Conservation (phyloP, 2,329 filamentous ascomycete species). For the Lachnellula hyalina region DNA sequence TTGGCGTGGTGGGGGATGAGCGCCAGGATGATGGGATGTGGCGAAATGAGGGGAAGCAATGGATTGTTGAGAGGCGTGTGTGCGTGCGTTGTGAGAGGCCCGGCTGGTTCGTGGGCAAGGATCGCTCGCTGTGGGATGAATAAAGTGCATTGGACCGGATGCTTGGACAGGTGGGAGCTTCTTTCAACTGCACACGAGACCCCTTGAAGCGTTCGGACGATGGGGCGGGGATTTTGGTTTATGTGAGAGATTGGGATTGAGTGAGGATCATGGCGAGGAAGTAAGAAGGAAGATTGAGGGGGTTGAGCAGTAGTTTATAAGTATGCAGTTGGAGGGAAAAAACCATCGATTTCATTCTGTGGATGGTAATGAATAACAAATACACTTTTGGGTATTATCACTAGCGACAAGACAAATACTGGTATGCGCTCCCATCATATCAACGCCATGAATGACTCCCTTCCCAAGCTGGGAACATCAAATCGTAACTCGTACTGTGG, state of each 20-base stretch:
- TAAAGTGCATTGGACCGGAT: no score
- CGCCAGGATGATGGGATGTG: background rate
- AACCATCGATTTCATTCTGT: background rate
- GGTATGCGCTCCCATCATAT: background rate
- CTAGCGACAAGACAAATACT: background rate
- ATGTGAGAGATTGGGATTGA: no score
- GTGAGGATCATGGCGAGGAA: no score
- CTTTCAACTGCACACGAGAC: no score
- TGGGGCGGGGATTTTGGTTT: background rate
- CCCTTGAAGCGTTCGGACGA: background rate
- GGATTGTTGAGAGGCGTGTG: no score
- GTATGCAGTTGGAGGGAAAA: no score
- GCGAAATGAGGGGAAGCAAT: background rate
- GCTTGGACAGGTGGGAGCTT: no score
- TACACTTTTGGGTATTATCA: slow-evolving; percentile 3
- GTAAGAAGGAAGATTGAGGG: no score
- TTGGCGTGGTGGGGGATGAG: background rate
- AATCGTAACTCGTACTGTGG: background rate
- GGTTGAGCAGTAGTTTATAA: no score
- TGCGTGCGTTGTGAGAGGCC: background rate
- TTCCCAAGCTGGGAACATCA: background rate
- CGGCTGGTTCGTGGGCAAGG: background rate
- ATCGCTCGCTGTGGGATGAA: background rate
- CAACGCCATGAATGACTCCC: background rate
- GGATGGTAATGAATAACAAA: background rate